Percentiles rank a stretch among this genome's conserved stretches.
Conservation (phyloP, 2,329 filamentous ascomycete species). For the Colletotrichum sp. region DNA sequence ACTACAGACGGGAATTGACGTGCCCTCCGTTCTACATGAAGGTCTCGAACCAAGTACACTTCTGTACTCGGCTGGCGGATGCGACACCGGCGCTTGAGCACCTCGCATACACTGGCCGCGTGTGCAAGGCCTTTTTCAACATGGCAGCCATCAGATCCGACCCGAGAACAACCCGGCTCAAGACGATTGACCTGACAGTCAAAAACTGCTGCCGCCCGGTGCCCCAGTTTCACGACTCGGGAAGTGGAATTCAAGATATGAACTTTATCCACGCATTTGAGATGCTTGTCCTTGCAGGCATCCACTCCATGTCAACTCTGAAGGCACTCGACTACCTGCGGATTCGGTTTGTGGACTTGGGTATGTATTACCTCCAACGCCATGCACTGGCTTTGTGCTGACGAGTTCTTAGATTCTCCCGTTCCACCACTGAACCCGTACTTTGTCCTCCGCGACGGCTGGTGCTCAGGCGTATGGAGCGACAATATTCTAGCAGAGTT, state of each 20-base stretch:
- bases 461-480: constrained; percentile 76
- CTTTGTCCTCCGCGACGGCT: constrained; percentile 66
- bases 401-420: constrained; percentile 62
- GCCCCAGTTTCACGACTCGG: constrained; percentile 63
- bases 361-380: constrained; percentile 42
- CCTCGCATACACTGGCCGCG: constrained; percentile 73
- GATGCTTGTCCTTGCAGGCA: constrained; percentile 67
- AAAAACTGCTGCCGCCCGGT: constrained; percentile 74
- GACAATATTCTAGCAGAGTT: constrained; percentile 69
- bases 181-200: constrained; percentile 73
- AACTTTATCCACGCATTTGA: constrained; percentile 77
- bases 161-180: constrained; percentile 56
- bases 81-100: constrained; percentile 69
- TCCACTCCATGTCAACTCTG: constrained; percentile 64
- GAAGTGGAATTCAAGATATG: constrained; percentile 74
- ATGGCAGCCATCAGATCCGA: constrained; percentile 56
- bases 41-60: constrained; percentile 63
- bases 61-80: constrained; percentile 64
- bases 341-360: constrained; percentile 77
- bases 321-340: constrained; percentile 67
- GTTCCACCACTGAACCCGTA: constrained; percentile 76
- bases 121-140: constrained; percentile 74
- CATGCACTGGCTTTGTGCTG: constrained; percentile 10
- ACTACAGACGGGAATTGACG: constrained; percentile 69
- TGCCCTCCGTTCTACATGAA: constrained; percentile 68